Evolutionary conservation across 352 stramenopile species (phyloP), one percentile per base, ranked within the genome.

Genomic region (Pythium plurisporium): DNA sequence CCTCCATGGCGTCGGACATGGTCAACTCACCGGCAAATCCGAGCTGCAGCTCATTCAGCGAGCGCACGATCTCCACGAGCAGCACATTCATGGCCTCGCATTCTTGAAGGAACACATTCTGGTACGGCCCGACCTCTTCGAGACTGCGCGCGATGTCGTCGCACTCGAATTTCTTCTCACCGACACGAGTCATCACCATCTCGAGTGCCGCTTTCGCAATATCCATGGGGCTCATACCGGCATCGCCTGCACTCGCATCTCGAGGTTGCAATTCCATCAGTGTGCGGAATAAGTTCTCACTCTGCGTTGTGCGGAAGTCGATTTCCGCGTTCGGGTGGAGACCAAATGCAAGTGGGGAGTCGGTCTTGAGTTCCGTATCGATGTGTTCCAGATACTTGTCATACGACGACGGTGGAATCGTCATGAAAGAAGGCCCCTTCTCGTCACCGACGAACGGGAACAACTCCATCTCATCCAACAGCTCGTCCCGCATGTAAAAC

Each of bases 351-450:
- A 83, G 73, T 1, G 91, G 89, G 0, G 85, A 86, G 37, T 98
- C 91, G 33, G 75, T 86, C 27, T 76, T 34, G 15, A 97, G 64
- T n/a, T 73, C 70, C 6, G 61, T 54, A 31, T 97, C 89, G 27
- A 98, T 76, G 55, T 97, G 89, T 37, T 97, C 87, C 10, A 98
- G 53, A 95, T 98, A 99, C 57, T 98, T 98, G 53, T 98, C 30
- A 96, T 88, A 12, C 79, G 77, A 98, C 0, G 95, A 98, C 37
- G 96, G 95, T n/a, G 92, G 76, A 22, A 98, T 70, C 19, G 63
- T 70, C 63, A 70, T 70, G 61, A 98, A 99, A 15, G 87, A 97
- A 33, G 91, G 86, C 0, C 89, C 89, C 55, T 98, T 98, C 52
- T 96, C 87, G 44, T 80, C 90, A 1, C 77, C 74, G 12, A 69